These are phyloP conservation scores for Bipolaris zeicola DNA, from an alignment of 2,329 filamentous ascomycete species.

Conservation along the genomic window DNA sequence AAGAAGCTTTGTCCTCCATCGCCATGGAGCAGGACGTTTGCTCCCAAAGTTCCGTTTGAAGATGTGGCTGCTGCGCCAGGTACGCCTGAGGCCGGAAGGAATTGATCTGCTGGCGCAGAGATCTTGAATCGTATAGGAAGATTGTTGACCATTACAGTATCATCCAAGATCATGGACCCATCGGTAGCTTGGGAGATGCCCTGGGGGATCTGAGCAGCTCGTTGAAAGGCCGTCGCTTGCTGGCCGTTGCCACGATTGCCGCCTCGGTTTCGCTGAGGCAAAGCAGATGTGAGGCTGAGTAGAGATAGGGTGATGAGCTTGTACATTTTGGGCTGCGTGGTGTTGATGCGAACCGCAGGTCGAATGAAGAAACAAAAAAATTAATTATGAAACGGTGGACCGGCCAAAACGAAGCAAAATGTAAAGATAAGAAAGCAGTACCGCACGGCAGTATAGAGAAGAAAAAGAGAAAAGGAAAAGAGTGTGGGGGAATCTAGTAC, in stretches of 20 bases:
- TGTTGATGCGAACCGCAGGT: neutral
- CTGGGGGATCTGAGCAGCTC: conserved; percentile 43
- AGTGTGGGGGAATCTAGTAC: neutral
- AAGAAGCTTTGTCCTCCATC: conserved; percentile 66
- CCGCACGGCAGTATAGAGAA: conserved; percentile 15
- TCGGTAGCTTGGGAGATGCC: conserved; percentile 55
- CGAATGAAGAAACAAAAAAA: conserved; percentile 16
- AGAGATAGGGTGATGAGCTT: conserved; percentile 23
- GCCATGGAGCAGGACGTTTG: conserved; percentile 65
- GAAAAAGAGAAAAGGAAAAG: conserved; percentile 5
- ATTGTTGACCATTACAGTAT: conserved; percentile 60
- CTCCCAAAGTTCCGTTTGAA: conserved; percentile 46
- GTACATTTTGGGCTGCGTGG: conserved; percentile 12
- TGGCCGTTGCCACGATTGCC: neutral
- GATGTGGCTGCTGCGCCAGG: conserved; percentile 52
- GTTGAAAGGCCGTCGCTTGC: conserved; percentile 39
- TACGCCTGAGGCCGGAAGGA: conserved; percentile 58
- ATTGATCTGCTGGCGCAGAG: conserved; percentile 60
- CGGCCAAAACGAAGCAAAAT: conserved; percentile 25
- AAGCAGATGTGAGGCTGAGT: conserved; percentile 27
- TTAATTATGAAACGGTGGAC: conserved; percentile 30
- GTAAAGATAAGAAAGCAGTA: neutral
- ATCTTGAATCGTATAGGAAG: conserved; percentile 63
- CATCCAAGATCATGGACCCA: conserved; percentile 62
- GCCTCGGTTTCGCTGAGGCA: conserved; percentile 32